Evolutionary conservation across 1,139 yeast genomes (phyloP), one percentile per base, ranked within the genome.

Genomic region (Hansenula lynferdii): DNA sequence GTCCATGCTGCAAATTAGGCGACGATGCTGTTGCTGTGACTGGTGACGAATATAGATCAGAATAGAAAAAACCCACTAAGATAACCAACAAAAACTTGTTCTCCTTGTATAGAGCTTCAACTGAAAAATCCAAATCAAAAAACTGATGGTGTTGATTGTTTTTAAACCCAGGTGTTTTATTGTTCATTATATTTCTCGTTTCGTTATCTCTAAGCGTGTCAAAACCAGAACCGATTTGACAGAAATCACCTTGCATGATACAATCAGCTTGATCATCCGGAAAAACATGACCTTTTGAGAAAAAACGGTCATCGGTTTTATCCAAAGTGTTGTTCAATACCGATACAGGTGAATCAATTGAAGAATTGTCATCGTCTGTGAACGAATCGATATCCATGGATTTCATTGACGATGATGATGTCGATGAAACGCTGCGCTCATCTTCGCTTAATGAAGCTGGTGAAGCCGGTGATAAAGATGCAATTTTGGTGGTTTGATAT

Each of bases 401-500:
- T n/a, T 10, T 21, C 9, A 15, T 26, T 3, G 28, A 24, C 10
- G 23, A 21, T 21, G 8, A 21, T 21, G 23, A n/a, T 21, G 23
- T 21, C 12, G 31, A 16, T 12, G 21, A 21, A 9, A n/a, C n/a
- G n/a, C n/a, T n/a, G n/a, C n/a, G n/a, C n/a, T n/a, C n/a, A 12
- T 24, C n/a, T 9, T 26, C 19, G 12, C 19, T 18, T 26, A 19
- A 26, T 15, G 11, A 15, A 15, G 28, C 4, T 9, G 19, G 14
- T 16, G 34, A 15, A 11, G 26, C n/a, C 6, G 67, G 64, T n/a
- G 59, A 53, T 33, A 8, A 17, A 20, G 20, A 28, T 22, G 12
- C 12, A 20, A 17, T 1, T 12, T 24, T 8, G 27, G 11, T 11
- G 28, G 31, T 24, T 21, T 24, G 26, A 18, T 24, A 30, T 10